Percentiles rank a stretch among this genome's conserved stretches.
phyloP scores from a whole-genome alignment of 805 yeast species.

The Pichia nakasei region DNA sequence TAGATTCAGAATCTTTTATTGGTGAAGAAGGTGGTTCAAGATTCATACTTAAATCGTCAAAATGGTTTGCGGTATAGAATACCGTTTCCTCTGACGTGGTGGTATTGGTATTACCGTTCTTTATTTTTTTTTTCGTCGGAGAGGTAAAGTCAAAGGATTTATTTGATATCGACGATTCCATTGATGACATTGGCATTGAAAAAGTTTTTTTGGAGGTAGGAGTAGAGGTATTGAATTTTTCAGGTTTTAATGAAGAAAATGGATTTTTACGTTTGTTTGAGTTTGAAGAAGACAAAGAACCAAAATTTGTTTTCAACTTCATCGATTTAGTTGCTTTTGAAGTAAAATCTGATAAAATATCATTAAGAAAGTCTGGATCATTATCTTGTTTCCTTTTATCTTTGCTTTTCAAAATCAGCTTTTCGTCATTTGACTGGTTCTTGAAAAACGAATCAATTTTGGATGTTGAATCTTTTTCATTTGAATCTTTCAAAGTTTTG shows the following conservation, averaged over 20 bases:
- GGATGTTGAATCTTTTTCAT: constrained; percentile 12
- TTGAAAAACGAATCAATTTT: constrained; percentile 34
- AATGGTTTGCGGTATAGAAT: constrained; percentile 4
- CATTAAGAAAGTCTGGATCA: constrained; percentile 48
- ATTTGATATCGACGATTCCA: constrained; percentile 14
- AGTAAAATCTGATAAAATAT: constrained; percentile 53
- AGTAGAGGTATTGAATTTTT: constrained; percentile 9
- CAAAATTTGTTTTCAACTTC: constrained; percentile 10
- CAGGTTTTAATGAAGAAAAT: constrained; percentile 22
- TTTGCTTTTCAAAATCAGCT: constrained; percentile 11
- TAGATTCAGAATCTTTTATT: constrained; percentile 8
- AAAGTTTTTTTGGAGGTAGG: constrained; percentile 18
- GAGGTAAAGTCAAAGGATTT: constrained; percentile 16
- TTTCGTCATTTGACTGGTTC: constrained; percentile 12
- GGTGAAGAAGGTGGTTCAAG: constrained; percentile 27
- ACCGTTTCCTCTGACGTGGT: neutral
- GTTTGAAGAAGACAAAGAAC: constrained; percentile 13
- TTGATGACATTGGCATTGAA: constrained; percentile 23
- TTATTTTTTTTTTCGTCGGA: constrained; percentile 17
- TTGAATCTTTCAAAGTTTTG: constrained; percentile 11
- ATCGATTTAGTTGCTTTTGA: constrained; percentile 16
- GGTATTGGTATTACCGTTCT: constrained; percentile 14
- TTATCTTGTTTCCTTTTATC: constrained; percentile 23
- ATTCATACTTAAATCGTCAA: constrained; percentile 13
- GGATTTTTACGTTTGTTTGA: constrained; percentile 17